phyloP scores from a whole-genome alignment of 179 eudicot genomes.

The Silene coronaria region DNA sequence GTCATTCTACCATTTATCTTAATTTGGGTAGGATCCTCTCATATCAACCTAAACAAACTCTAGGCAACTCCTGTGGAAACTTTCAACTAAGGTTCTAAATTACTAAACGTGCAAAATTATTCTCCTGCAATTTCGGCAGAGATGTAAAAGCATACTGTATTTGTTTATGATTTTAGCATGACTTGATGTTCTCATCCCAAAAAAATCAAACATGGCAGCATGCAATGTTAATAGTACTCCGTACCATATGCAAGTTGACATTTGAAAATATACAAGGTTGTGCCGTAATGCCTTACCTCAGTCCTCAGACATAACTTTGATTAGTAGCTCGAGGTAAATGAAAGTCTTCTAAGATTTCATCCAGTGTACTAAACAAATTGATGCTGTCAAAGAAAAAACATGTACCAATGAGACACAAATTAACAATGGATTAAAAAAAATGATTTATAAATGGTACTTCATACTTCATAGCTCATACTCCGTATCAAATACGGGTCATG shows the following conservation, averaged over 20 bases:
- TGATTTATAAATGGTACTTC: not conserved
- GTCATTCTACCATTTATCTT: too few species aligned
- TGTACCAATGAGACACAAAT: not conserved
- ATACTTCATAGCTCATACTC: too few species aligned
- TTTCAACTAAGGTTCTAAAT: too few species aligned
- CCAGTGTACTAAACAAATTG: not conserved
- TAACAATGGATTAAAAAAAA: not conserved
- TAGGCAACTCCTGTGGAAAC: too few species aligned
- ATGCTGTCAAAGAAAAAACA: not conserved
- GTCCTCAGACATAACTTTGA: not conserved
- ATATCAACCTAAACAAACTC: not conserved
- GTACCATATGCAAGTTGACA: not conserved
- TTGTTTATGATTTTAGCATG: slow-evolving; percentile 4
- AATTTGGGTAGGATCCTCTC: too few species aligned
- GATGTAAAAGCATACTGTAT: slow-evolving; percentile 7
- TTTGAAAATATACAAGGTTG: not conserved
- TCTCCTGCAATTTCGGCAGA: slow-evolving; percentile 3
- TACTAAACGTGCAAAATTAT: not conserved
- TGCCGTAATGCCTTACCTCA: not conserved
- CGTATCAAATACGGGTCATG: too few species aligned
- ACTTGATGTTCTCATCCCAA: not conserved
- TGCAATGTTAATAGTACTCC: not conserved
- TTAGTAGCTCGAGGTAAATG: not conserved
- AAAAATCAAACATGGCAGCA: not conserved
- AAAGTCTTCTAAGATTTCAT: not conserved